phyloP scores from a whole-genome alignment of 305 asterid genomes.

The Rubia tinctorum region DNA sequence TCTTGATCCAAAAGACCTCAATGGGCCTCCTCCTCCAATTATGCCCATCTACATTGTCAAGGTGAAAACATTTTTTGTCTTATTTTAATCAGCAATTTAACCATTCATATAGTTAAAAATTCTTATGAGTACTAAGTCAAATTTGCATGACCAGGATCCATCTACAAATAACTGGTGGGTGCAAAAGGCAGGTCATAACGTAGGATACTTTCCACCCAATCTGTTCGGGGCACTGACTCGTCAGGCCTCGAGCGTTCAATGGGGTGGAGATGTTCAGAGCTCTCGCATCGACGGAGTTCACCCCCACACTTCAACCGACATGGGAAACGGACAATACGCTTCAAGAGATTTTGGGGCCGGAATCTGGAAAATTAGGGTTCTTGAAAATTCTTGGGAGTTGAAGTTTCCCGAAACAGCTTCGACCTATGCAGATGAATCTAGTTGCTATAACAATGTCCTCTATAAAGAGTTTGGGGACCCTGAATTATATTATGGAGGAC shows the following conservation, averaged over 20 bases:
- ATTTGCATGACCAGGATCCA: conserved; percentile 34
- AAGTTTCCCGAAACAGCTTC: conserved; percentile 35
- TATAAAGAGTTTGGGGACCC: conserved; percentile 49
- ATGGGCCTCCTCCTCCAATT: conserved; percentile 14
- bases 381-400: conserved; percentile 29
- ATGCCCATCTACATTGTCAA: not conserved
- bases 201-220: conserved; percentile 65
- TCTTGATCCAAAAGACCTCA: conserved; percentile 41
- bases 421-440: conserved; percentile 41
- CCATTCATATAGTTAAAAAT: no score
- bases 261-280: conserved; percentile 84
- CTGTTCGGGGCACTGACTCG: conserved; percentile 2
- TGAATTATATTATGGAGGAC: conserved; percentile 73
- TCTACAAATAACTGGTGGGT: conserved; percentile 67
- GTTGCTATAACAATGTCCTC: conserved; percentile 39
- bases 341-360: conserved; percentile 20
- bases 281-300: conserved; percentile 23
- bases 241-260: conserved; percentile 35
- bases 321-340: conserved; percentile 3
- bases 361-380: conserved; percentile 45
- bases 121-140: no score
- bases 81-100: no score
- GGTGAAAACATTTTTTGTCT: not conserved
- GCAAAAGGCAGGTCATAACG: conserved; percentile 39
- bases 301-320: conserved; percentile 38